Evolutionary conservation across 305 asterid genomes (phyloP), one percentile per base, ranked within the genome.

Genomic region (Petunia hybrid): DNA sequence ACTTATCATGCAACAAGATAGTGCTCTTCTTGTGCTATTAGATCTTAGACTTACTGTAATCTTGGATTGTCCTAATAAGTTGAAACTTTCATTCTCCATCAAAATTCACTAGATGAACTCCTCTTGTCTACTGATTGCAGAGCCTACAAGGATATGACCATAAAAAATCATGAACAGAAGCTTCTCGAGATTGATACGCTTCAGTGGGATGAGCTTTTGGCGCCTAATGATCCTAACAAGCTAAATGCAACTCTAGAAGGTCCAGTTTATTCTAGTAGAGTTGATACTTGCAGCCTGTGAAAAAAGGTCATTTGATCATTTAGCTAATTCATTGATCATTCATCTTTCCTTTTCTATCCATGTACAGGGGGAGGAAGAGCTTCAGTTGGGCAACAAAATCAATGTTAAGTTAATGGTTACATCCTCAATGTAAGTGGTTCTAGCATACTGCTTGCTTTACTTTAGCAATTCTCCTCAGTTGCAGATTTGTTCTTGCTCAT

Each of bases 181-280:
- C 97, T 97, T 83, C 92, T 85, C 76, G 98, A 94, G 85, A 91
- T 96, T 80, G 94, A 96, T 87, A 96, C 98, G 4, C 95, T 96
- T 69, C 98, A 94, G 53, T 96, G 99, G 99, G 99, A 96, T 81
- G 99, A 96, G 87, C 99, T 96, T 89, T 76, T 94, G 90, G 91
- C 80, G 80, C 89, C 90, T 46, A 90, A 86, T 82, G 94, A 91
- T 87, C 83, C 95, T 84, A 88, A 83, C 83, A 89, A 87, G 82
- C 82, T 67, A 82, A 86, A 71, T 68, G 73, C 89, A 84, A 85
- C 88, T 60, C 93, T 85, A 82, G 92, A 88, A 86, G 99, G 98
- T 94, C 83, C 4, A 59, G 14, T 73, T 62, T 13, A 12, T 73
- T 73, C 35, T 73, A 48, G 62, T 73, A 51, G 51, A 45, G 13